These are phyloP conservation scores for Botrytis porri DNA, from an alignment of 2,329 filamentous ascomycete species.

Conservation along the genomic window DNA sequence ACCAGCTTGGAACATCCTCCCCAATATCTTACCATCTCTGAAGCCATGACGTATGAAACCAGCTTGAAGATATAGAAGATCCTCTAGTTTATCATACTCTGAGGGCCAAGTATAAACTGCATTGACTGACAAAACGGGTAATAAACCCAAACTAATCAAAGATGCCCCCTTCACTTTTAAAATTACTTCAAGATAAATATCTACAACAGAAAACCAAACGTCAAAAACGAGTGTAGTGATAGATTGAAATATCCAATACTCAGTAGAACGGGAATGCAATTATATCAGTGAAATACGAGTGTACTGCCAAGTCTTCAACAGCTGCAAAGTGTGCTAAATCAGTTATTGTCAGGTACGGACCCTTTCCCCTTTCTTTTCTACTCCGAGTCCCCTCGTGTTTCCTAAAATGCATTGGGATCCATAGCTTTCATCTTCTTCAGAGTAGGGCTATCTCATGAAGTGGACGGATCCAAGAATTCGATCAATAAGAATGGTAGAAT, in stretches of 20 bases:
- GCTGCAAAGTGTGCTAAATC: neutral
- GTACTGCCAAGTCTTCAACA: neutral
- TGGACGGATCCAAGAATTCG: neutral
- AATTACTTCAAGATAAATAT: neutral
- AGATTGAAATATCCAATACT: neutral
- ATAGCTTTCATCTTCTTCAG: neutral
- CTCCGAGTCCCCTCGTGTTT: neutral
- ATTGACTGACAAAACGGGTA: neutral
- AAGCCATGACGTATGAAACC: neutral
- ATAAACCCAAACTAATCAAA: neutral
- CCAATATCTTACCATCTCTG: neutral
- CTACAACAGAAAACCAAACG: neutral
- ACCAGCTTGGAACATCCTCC: too few relatives aligned
- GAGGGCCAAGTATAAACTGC: slow-evolving; percentile 8
- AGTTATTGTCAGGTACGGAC: neutral
- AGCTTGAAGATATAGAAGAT: neutral
- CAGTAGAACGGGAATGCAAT: neutral
- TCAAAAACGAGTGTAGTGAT: neutral
- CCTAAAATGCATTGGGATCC: neutral
- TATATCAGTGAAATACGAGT: neutral
- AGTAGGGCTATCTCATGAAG: neutral
- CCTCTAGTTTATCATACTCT: neutral
- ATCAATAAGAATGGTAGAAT: neutral
- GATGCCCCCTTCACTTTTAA: neutral
- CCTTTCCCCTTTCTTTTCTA: neutral